Percentiles rank a stretch among this genome's conserved stretches.
Evolutionary conservation across 768 basidiomycete species (phyloP).

Genomic region (Leccinum obscurum): DNA sequence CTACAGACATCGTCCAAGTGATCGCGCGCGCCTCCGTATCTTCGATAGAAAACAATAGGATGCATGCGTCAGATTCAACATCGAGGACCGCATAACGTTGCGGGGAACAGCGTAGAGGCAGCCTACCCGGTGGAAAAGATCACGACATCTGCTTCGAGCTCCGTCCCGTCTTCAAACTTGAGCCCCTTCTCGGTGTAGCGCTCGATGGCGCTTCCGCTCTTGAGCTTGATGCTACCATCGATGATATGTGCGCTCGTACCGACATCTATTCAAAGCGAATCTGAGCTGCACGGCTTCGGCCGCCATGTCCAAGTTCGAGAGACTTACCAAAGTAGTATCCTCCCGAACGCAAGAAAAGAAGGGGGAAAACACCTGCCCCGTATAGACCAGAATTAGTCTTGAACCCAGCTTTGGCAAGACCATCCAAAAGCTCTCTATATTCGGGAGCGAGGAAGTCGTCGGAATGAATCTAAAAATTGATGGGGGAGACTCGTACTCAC

Average conservation of each 20-base stretch:
- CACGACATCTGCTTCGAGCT: slow-evolving; percentile 34
- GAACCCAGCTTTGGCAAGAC: slow-evolving; percentile 40
- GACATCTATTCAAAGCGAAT: slow-evolving; percentile 22
- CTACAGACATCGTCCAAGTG: slow-evolving; percentile 47
- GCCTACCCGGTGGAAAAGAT: slow-evolving; percentile 34
- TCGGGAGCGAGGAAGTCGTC: not conserved
- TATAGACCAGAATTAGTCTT: slow-evolving; percentile 37
- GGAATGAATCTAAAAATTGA: not conserved
- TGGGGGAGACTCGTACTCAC: slow-evolving; percentile 11
- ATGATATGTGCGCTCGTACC: slow-evolving; percentile 46
- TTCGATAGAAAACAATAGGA: slow-evolving; percentile 18
- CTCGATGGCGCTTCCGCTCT: slow-evolving; percentile 39
- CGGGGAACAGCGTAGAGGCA: not conserved
- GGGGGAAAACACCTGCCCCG: slow-evolving; percentile 33
- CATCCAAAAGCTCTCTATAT: slow-evolving; percentile 37
- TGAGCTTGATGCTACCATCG: slow-evolving; percentile 51
- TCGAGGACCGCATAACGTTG: not conserved
- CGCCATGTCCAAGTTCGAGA: not conserved
- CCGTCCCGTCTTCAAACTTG: slow-evolving; percentile 30
- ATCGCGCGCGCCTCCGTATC: slow-evolving; percentile 46
- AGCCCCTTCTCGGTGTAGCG: slow-evolving; percentile 35
- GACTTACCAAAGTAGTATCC: slow-evolving; percentile 43
- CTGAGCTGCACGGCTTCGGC: not conserved
- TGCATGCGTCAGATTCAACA: not conserved
- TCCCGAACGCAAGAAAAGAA: slow-evolving; percentile 32